phyloP scores from a whole-genome alignment of 306 rosid genomes.

The Prunus persica region DNA sequence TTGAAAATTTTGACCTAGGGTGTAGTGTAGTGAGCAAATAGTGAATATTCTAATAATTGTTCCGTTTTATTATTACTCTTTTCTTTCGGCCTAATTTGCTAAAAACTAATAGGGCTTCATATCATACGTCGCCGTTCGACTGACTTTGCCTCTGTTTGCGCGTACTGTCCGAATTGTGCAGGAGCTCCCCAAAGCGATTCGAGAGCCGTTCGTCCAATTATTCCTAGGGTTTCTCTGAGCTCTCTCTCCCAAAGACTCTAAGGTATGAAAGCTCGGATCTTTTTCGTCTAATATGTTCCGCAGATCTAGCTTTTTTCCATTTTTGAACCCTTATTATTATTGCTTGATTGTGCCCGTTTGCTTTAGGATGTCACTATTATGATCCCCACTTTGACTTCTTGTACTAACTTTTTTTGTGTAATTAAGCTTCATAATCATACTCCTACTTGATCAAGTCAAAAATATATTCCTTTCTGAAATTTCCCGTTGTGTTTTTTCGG shows the following conservation, averaged over 20 bases:
- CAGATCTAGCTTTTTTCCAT: constrained; percentile 23
- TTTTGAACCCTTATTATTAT: background rate
- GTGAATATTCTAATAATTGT: too few species aligned
- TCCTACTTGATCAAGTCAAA: background rate
- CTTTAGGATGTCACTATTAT: background rate
- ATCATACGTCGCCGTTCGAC: constrained; percentile 1
- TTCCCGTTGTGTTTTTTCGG: background rate
- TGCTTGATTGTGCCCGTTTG: background rate
- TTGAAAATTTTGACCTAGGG: too few species aligned
- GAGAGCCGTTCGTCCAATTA: background rate
- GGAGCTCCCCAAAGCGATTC: constrained; percentile 1
- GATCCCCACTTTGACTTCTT: background rate
- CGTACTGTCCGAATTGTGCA: background rate
- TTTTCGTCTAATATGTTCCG: background rate
- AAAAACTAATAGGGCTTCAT: background rate
- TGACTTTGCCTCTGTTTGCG: background rate
- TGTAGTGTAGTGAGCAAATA: too few species aligned
- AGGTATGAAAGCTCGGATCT: constrained; percentile 36
- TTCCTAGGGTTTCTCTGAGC: constrained; percentile 21
- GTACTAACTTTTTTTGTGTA: background rate
- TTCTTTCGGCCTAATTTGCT: background rate
- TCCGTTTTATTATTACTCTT: background rate
- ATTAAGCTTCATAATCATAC: background rate
- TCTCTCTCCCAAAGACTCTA: background rate
- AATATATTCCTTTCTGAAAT: background rate